Base-by-base conservation (phyloP, 352 stramenopile species). In the Globisporangium uncinulatum region DNA sequence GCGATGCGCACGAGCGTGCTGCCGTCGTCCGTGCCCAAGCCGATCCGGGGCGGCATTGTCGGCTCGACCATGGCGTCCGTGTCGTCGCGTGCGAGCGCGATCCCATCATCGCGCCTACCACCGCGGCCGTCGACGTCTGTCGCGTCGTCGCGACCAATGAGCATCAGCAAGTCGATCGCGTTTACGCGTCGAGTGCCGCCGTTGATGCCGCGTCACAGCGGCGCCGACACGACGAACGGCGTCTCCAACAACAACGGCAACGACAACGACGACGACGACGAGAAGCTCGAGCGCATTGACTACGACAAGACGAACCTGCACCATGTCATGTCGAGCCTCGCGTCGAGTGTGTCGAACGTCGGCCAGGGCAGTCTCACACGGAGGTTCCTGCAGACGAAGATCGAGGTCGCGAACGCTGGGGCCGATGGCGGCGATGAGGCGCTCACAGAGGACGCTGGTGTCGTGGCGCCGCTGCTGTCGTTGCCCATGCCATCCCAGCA, bases 161-260 rank as follows among this genome's bases (percentile, higher is more conserved):
- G 81, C 51, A 61, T 94, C 34, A 94, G 83, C 58, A 87, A 94
- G 59, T 90, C 81, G 3, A 92, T 94, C 43, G 74, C 81, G 19
- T 79, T 91, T 20, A 76, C 76, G 4, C 71, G 68, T 48, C 71
- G 70, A 21, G 59, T 68, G 14, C 66, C 67, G 17, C 69, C 63
- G 13, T 59, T 29, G 54, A 52, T 54, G 29, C 59, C 59, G 14
- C 46, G 50, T 5, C 51, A 50, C 32, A 32, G 56, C 20, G 36
- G 36, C 32, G 19, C 29, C 41, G 20, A 29, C 4, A 29, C 24
- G 24, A 29, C 24, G 24, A 29, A 29, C 24, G 24, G 24, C 24
- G 24, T 29, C 24, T 4, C 20, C 15, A 9, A 4, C 4, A 13
- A 4, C 43, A 24, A 13, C 19, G 59, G 34, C 34, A 39, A 56